Evolutionary conservation across 2,329 filamentous ascomycete species (phyloP).

Genomic region (Trichoderma polysporum): DNA sequence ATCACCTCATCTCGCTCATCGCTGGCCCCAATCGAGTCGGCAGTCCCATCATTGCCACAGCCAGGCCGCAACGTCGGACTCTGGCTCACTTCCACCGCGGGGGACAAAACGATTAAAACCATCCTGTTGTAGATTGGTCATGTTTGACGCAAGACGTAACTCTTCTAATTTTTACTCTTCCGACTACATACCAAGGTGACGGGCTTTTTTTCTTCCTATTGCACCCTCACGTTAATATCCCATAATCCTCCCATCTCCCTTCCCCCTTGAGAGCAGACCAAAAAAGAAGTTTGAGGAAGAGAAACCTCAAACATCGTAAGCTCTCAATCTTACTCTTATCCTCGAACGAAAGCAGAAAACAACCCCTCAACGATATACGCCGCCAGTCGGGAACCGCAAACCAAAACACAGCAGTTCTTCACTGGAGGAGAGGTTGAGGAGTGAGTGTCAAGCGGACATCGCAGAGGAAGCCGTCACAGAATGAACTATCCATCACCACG

Average conservation of each 20-base stretch:
- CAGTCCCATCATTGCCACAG: slow-evolving; percentile 30
- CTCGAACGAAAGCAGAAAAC: not conserved
- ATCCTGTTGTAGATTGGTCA: slow-evolving; percentile 37
- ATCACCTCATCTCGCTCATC: slow-evolving; percentile 3
- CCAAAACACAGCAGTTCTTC: not conserved
- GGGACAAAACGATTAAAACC: slow-evolving; percentile 17
- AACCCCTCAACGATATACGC: slow-evolving; percentile 5
- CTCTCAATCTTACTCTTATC: not conserved
- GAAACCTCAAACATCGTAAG: not conserved
- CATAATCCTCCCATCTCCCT: not conserved
- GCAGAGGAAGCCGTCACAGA: slow-evolving; percentile 37
- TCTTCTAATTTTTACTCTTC: slow-evolving; percentile 55
- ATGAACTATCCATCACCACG: slow-evolving; percentile 43
- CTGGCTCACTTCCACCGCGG: slow-evolving; percentile 30
- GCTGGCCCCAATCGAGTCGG: slow-evolving; percentile 30
- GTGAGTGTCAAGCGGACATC: slow-evolving; percentile 35
- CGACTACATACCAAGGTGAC: slow-evolving; percentile 64
- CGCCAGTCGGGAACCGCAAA: slow-evolving; percentile 3
- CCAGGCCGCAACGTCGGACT: slow-evolving; percentile 30
- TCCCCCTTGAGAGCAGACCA: not conserved
- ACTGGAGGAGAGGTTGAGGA: slow-evolving; percentile 30
- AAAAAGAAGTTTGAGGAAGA: not conserved
- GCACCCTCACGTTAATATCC: not conserved
- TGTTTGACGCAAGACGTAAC: slow-evolving; percentile 58
- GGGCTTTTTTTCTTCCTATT: slow-evolving; percentile 31